Conservation (phyloP, 306 rosid genomes). For the Cicer pinnatifidum region DNA sequence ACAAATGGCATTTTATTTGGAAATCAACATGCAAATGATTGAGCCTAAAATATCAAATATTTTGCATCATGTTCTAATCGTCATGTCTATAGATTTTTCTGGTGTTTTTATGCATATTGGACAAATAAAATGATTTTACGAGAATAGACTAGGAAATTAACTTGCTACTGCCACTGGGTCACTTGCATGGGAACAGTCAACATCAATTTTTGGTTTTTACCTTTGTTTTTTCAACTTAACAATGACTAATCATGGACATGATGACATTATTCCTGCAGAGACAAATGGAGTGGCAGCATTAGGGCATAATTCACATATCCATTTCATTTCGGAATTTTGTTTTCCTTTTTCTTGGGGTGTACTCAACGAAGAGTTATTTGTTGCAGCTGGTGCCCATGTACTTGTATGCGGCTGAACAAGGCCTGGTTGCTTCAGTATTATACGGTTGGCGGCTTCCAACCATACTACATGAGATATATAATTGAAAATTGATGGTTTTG, state of each 20-base stretch:
- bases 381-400: slow-evolving; percentile 46
- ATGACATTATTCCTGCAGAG: slow-evolving; percentile 36
- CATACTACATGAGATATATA: slow-evolving; percentile 31
- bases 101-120: slow-evolving; percentile 26
- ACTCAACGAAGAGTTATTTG: slow-evolving; percentile 45
- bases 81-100: not conserved
- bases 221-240: slow-evolving; percentile 7
- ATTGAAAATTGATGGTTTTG: slow-evolving; percentile 39
- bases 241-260: slow-evolving; percentile 36
- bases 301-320: slow-evolving; percentile 41
- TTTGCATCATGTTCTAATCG: not conserved
- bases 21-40: not conserved
- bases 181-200: slow-evolving; percentile 2
- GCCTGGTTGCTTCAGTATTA: slow-evolving; percentile 46
- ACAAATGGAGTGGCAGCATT: slow-evolving; percentile 44
- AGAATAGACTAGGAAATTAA: not conserved
- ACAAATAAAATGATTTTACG: not conserved
- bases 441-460: slow-evolving; percentile 46
- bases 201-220: not conserved
- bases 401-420: slow-evolving; percentile 49
- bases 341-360: slow-evolving; percentile 42
- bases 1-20: slow-evolving; percentile 1
- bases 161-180: not conserved
- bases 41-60: slow-evolving; percentile 8
- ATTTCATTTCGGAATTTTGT: slow-evolving; percentile 36